Base-by-base conservation (phyloP, 192 early-diverging fungal species). In the Kappamyces sp. region DNA sequence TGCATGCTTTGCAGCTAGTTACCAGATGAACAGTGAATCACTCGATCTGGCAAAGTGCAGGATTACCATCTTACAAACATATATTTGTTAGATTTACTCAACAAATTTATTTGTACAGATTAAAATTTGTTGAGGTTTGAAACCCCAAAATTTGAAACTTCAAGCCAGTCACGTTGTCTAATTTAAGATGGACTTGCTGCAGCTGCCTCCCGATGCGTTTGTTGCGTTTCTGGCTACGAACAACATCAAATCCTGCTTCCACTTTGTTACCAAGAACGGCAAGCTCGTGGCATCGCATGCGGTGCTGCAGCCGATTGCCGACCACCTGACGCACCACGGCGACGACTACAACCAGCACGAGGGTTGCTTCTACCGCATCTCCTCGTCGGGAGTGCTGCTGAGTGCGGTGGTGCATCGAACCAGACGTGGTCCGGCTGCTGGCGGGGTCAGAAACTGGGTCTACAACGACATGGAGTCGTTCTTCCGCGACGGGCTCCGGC, bases 401-500 rank as follows among this genome's bases (percentile, higher is more conserved):
- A 39, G 23, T n/a, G 39, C 67, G 8, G 12, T 49, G 13, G 46
- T 66, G 33, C 67, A 66, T 53, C 53, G 63, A n/a, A 68, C 66
- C 2, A 47, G 43, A 23, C 49, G 66, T 40, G 66, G 64, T 5
- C 51, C 66, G 31, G 66, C 39, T 5, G 64, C 66, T 2, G 66
- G 66, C 3, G 66, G 66, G 15, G 66, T 68, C 13, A 33, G 66
- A 4, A 68, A 66, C 41, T 68, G 64, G 66, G 13, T 36, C 12
- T 68, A 68, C 38, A 61, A 68, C 15, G 44, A 55, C 37, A 51
- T 67, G 52, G 62, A 68, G 34, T 35, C 32, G 2, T 68, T 68
- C 38, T 60, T 75, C 43, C 63, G 74, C 7, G 74, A 75, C 38
- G 74, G 74, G 5, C 23, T 75, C 13, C 33, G 74, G 2, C 55